These are phyloP conservation scores for Aspergillus thermomutatus DNA, from an alignment of 2,329 filamentous ascomycete genomes.

Conservation along the genomic window DNA sequence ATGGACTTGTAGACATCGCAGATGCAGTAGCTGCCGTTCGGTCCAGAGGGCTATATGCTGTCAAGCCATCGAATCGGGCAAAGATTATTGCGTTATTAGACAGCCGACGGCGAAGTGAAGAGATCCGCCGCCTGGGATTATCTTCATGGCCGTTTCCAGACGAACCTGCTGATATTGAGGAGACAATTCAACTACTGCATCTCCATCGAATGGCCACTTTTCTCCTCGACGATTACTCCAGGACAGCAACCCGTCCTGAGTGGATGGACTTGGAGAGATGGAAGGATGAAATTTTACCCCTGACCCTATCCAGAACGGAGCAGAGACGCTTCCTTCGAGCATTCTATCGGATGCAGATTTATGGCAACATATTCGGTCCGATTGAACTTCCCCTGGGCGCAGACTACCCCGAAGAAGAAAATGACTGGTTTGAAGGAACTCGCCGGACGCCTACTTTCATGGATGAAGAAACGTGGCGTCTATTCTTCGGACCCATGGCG, in stretches of 20 bases:
- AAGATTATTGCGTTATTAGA: conserved; percentile 16
- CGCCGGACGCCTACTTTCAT: conserved; percentile 1
- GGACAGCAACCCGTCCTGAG: neutral
- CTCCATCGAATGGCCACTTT: conserved; percentile 5
- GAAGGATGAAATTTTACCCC: conserved; percentile 1
- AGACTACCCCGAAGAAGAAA: neutral
- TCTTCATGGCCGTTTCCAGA: neutral
- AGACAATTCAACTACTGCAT: conserved; percentile 5
- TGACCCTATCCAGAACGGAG: conserved; percentile 7
- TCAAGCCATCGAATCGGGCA: neutral
- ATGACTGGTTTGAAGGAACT: neutral
- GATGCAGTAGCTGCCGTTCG: conserved; percentile 20
- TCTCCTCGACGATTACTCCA: conserved; percentile 7
- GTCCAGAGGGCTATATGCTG: conserved; percentile 10
- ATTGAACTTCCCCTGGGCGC: neutral
- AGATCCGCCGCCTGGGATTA: conserved; percentile 4
- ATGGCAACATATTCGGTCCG: conserved; percentile 12
- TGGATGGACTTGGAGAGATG: conserved; percentile 3
- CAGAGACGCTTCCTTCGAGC: conserved; percentile 12
- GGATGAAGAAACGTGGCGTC: conserved; percentile 6
- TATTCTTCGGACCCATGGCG: conserved; percentile 18
- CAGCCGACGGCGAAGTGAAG: conserved; percentile 13
- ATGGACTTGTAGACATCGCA: conserved; percentile 7
- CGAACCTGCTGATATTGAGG: conserved; percentile 3
- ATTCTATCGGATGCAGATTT: conserved; percentile 17